Evolutionary conservation across 208 protist species (phyloP), one percentile per base, ranked within the genome.

Genomic region (Leishmania turanica): DNA sequence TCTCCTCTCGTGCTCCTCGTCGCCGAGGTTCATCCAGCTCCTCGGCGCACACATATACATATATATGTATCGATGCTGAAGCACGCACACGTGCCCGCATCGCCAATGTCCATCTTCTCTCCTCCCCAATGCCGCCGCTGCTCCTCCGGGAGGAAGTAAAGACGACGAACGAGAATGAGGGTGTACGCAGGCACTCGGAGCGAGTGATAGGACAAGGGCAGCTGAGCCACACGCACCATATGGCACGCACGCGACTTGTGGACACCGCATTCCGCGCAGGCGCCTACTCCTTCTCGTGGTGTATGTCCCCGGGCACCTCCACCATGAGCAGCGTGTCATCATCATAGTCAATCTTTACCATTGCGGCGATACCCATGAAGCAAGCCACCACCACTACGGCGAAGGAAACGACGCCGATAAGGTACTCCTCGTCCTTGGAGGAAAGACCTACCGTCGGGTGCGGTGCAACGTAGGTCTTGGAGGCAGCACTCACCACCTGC

Each of bases 321-420:
- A 97, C 94, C 94, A 97, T 96, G 31, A 97, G 90, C 56, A 97
- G 88, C 4, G 92, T 89, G 83, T 97, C 94, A 73, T 95, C 88
- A 74, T 92, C 90, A 88, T 96, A 97, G 85, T 96, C 84, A 47
- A 97, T 93, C 31, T 88, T 84, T 83, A 91, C 86, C 78, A 97
- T 83, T 7, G 94, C 87, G 49, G 80, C 79, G 3, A 96, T 90
- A 2, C 87, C 94, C 79, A 97, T 88, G 17, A 91, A 75, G 17
- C 82, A 79, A 0, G 92, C 91, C 40, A 96, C 40, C 17, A 86
- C 75, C 1, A 97, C 84, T 17, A 96, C 42, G 0, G 77, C n/a
- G 64, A 92, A 91, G 74, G 89, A 93, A 17, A 91, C 68, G 42
- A 97, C 88, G 6, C 91, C 94, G 81, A 97, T 95, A 4, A 97